Base-by-base conservation (phyloP, 371 early-diverging fungal genomes). In the Umbelopsis sp. region DNA sequence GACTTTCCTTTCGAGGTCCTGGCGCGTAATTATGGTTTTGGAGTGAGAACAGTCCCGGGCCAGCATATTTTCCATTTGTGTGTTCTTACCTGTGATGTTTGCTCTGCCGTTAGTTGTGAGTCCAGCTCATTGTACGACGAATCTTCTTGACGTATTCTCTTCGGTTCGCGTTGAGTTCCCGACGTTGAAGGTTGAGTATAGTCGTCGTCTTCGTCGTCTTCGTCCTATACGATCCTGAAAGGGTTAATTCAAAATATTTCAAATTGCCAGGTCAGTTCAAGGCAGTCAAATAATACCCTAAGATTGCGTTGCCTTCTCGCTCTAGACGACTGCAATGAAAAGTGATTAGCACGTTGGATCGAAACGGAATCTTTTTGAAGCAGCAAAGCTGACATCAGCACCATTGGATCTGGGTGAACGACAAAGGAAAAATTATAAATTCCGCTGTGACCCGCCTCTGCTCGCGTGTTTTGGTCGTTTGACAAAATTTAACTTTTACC, bases 1-100 rank as follows among this genome's bases (percentile, higher is more conserved):
- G 46, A 89, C 84, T 70, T 83, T 76, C 38, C 89, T 75, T 38
- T 86, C 75, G 18, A 83, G 57, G 44, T 87, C 87, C 83, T 89
- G 71, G 1, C 41, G 62, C 5, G 67, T 11, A 46, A 14, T 29
- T 25, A 46, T 48, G 11, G 52, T 24, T 29, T 29, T 29, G 29
- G 29, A 29, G 29, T 29, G 29, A 29, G 29, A 29, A 29, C 29
- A 29, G 29, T 29, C 29, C 29, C 29, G 29, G 29, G 29, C 4
- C 22, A 0, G 29, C 29, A 29, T 29, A 29, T 29, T 29, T 29
- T 29, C 29, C 4, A 1, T 29, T 52, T 2, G 14, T 20, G n/a
- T 25, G 10, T 7, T 14, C 9, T 16, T 35, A 57, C 57, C 57
- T 35, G 57, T 0, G 57, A 57, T 8, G 57, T 35, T 29, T 57